Conservation (phyloP, 176 grass and related monocot species). For the Elaeis guineensis region DNA sequence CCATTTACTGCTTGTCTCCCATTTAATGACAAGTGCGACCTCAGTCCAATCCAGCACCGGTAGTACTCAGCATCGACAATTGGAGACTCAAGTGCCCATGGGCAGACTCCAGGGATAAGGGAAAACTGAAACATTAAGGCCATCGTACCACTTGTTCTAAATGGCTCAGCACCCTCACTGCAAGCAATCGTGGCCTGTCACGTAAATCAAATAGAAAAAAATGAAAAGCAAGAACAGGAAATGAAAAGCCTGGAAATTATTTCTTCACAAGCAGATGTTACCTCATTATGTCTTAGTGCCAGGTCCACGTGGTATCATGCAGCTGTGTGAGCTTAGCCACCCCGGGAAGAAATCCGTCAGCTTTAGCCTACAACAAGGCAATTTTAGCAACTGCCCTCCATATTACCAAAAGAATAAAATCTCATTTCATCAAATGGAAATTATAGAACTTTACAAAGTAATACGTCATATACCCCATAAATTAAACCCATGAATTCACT, state of each 20-base stretch:
- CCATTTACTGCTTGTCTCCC: not conserved
- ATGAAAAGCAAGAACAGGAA: not conserved
- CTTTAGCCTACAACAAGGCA: constrained; percentile 53
- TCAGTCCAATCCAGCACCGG: constrained; percentile 78
- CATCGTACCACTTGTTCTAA: constrained; percentile 41
- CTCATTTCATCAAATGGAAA: not conserved
- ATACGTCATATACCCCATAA: constrained; percentile 71
- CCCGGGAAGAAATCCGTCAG: constrained; percentile 79
- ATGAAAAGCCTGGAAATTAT: too few species aligned
- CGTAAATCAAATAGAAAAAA: not conserved
- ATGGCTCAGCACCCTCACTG: constrained; percentile 29
- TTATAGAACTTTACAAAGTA: not conserved
- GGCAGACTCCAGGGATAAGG: constrained; percentile 66
- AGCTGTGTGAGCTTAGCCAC: constrained; percentile 78
- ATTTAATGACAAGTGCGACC: constrained; percentile 49
- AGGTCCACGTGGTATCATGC: constrained; percentile 97
- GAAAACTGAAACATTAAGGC: constrained; percentile 95
- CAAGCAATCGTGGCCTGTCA: constrained; percentile 42
- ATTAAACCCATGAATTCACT: constrained; percentile 90
- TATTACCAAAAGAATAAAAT: too few species aligned
- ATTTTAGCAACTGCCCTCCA: too few species aligned
- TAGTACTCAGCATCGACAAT: constrained; percentile 65
- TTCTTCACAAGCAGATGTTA: constrained; percentile 2
- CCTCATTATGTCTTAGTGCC: constrained; percentile 79
- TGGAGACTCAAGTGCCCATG: constrained; percentile 61